These are phyloP conservation scores for Alternaria burnsii DNA, from an alignment of 2,329 filamentous ascomycete genomes.

Conservation along the genomic window DNA sequence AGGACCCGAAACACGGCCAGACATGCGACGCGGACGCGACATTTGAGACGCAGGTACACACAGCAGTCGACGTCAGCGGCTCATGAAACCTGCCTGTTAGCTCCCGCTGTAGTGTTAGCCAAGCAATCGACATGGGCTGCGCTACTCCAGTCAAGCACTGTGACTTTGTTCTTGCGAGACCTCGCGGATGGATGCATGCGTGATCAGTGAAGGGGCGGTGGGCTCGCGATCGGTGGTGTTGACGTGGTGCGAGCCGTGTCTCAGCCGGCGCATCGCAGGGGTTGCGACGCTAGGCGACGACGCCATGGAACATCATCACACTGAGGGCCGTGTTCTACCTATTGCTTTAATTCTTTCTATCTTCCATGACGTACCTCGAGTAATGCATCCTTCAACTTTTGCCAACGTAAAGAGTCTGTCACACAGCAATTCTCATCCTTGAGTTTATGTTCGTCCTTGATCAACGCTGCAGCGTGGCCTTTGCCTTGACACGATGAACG, in stretches of 20 bases:
- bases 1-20: conserved; percentile 19
- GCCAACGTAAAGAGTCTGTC: not conserved
- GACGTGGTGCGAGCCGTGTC: conserved; percentile 30
- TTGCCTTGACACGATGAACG: conserved; percentile 31
- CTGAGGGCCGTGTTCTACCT: not conserved
- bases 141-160: not conserved
- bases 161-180: not conserved
- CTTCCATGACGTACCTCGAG: not conserved
- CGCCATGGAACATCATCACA: not conserved
- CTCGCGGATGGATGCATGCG: conserved; percentile 2
- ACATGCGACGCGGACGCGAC: conserved; percentile 14
- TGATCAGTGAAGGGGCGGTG: not conserved
- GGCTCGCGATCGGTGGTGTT: conserved; percentile 4
- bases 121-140: not conserved
- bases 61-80: conserved; percentile 38
- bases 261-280: conserved; percentile 20
- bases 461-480: not conserved
- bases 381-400: not conserved
- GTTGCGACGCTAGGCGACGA: conserved; percentile 19
- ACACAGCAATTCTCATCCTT: not conserved
- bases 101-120: conserved; percentile 15
- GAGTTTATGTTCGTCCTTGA: not conserved
- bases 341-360: not conserved
- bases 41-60: conserved; percentile 29
- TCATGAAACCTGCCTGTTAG: conserved; percentile 23